Evolutionary conservation across 371 early-diverging fungal species (phyloP), one percentile per base, ranked within the genome.

Genomic region (Choanephora cucurbitarum): DNA sequence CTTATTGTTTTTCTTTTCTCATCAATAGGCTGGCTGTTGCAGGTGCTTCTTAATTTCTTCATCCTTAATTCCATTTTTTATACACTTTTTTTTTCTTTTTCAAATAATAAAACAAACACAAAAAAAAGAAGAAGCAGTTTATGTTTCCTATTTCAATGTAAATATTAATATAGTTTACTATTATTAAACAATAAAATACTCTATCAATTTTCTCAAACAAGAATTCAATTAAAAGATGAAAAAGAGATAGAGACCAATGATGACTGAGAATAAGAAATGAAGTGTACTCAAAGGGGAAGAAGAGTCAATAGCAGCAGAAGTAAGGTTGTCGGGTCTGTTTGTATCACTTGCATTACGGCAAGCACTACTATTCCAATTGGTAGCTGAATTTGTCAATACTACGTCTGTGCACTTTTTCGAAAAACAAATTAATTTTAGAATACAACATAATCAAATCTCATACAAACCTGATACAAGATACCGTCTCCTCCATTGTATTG

Each of bases 401-500:
- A 85, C 82, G 72, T 85, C 84, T 0, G 77, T 54, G 59, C 85
- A 87, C 71, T 77, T 52, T 77, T 52, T 8, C 9, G 34, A 17
- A 17, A 44, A 23, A 7, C 23, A 40, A 40, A 40, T 55, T 6
- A 45, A 24, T 17, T 58, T 22, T 31, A 17, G 15, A 39, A 1
- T n/a, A 32, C 9, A 43, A 41, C 14, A n/a, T 46, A 7, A 32
- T 40, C 15, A 15, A 10, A 32, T 17, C 24, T 70, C n/a, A n/a
- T n/a, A n/a, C 28, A 5, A 28, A 75, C 77, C 70, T 83, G 83
- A 58, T 85, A 84, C 18, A 87, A 65, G 11, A 56, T 54, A 17
- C 74, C 75, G 60, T 87, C 85, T 22, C 85, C 85, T 19, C 77
- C 84, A 44, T 82, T 75, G 53, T 72, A 85, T 6, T 74, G 50